These are phyloP conservation scores for Ailanthus altissimus DNA, from an alignment of 345 rosid species.

Conservation along the genomic window DNA sequence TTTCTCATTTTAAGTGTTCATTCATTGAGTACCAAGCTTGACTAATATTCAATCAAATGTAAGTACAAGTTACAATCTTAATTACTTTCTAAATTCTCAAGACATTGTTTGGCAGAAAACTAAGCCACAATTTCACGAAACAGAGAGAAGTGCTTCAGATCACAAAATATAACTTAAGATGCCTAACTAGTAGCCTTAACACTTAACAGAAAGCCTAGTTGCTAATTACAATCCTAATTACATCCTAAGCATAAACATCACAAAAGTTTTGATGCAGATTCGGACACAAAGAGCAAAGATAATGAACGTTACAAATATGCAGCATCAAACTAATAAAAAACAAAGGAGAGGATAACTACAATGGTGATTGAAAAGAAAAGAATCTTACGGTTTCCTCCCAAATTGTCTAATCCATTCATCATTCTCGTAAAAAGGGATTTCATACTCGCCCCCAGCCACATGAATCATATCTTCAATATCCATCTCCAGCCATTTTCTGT, in stretches of 20 bases:
- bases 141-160: not conserved
- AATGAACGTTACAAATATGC: not conserved
- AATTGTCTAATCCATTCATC: slow-evolving; percentile 72
- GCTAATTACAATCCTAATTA: not conserved
- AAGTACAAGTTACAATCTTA: not conserved
- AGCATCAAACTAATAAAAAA: not conserved
- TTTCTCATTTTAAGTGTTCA: not conserved
- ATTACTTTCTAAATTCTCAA: not conserved
- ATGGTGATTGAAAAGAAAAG: slow-evolving; percentile 3
- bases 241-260: not conserved
- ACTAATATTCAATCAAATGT: not conserved
- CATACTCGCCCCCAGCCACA: slow-evolving; percentile 47
- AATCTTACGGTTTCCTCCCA: slow-evolving; percentile 56
- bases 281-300: not conserved
- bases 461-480: slow-evolving; percentile 80
- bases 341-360: not conserved
- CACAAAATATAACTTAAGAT: not conserved
- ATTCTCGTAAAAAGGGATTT: slow-evolving; percentile 75
- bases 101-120: not conserved
- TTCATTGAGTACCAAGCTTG: not conserved
- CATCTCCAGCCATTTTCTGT: slow-evolving; percentile 89
- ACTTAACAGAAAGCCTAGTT: not conserved
- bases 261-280: not conserved
- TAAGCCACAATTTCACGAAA: not conserved
- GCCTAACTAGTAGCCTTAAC: not conserved